Conservation (phyloP, 305 asterid species). For the Solanum hybrid region DNA sequence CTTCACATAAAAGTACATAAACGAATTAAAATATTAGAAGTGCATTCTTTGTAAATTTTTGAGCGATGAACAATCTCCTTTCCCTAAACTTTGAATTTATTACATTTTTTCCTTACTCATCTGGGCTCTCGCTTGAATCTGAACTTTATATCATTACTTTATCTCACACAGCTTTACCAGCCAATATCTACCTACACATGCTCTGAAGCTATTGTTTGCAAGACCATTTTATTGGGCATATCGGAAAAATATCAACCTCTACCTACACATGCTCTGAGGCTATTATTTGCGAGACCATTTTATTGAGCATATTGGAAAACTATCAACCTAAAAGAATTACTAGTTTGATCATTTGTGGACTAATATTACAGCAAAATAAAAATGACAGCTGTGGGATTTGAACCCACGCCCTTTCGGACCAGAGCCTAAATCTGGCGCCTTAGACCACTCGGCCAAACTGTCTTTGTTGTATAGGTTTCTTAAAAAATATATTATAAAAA, state of each 20-base stretch:
- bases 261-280: not conserved
- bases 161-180: not conserved
- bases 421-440: slow-evolving; percentile 82
- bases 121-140: not conserved
- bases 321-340: not conserved
- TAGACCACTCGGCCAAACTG: slow-evolving; percentile 92
- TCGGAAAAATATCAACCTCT: not conserved
- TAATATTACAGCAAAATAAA: not conserved
- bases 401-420: slow-evolving; percentile 99
- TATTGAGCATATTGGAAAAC: not conserved
- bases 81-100: not conserved
- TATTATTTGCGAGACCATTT: too few relatives aligned
- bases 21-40: not conserved
- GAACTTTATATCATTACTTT: not conserved
- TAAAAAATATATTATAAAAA: too few relatives aligned
- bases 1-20: not conserved
- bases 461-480: not conserved
- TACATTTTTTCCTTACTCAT: not conserved
- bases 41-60: not conserved
- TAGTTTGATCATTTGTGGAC: not conserved
- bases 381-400: slow-evolving; percentile 77
- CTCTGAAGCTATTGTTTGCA: not conserved
- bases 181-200: not conserved
- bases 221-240: not conserved
- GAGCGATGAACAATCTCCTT: not conserved